A percentile compares a stretch with the other conserved stretches of the same genome.
These are phyloP conservation scores for Rhizopus microsporus DNA, from an alignment of 371 early-diverging fungal species.

Conservation along the genomic window DNA sequence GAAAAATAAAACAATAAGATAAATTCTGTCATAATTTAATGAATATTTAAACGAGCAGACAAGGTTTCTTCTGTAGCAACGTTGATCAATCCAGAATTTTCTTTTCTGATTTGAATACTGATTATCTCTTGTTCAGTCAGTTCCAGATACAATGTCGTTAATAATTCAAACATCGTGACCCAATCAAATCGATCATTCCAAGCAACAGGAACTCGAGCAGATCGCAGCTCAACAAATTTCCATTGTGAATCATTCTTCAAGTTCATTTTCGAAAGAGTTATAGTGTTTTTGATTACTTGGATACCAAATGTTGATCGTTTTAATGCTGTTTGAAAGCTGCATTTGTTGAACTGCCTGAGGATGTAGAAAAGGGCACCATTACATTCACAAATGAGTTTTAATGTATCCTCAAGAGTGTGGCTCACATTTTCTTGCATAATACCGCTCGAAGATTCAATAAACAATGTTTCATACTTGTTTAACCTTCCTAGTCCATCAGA, in stretches of 20 bases:
- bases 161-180: background rate
- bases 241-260: no score
- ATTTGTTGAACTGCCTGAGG: background rate
- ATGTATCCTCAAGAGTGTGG: constrained; percentile 9
- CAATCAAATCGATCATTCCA: background rate
- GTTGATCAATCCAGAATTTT: background rate
- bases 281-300: background rate
- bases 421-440: constrained; percentile 1
- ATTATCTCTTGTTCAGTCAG: background rate
- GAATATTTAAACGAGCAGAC: no score
- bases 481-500: constrained; percentile 8
- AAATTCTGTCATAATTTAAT: no score
- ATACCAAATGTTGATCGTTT: background rate
- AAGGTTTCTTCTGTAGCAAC: no score
- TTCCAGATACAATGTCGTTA: background rate
- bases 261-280: background rate
- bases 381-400: constrained; percentile 5
- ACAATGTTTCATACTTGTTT: background rate
- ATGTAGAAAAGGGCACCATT: constrained; percentile 1
- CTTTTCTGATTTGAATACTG: background rate
- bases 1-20: no score
- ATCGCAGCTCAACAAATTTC: no score
- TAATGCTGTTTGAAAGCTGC: constrained; percentile 6
- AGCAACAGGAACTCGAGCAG: background rate
- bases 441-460: constrained; percentile 6